These are phyloP conservation scores for Cordia subcordata DNA, from an alignment of 257 asterid genomes.

Conservation along the genomic window DNA sequence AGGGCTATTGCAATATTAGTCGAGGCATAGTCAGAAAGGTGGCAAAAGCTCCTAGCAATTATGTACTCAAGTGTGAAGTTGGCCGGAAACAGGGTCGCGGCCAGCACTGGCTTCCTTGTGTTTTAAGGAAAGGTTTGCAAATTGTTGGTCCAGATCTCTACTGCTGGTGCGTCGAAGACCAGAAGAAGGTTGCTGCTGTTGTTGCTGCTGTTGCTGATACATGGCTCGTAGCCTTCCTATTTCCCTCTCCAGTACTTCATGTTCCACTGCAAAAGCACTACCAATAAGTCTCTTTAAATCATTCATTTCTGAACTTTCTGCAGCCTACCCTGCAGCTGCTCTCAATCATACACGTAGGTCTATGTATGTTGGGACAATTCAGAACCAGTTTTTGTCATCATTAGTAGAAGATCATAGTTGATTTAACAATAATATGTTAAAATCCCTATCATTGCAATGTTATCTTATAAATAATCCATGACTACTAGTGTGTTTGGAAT, in stretches of 20 bases:
- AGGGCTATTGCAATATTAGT: not conserved
- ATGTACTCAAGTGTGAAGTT: conserved; percentile 51
- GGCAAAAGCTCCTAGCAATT: not conserved
- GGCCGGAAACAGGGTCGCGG: conserved; percentile 50
- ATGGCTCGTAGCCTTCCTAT: conserved; percentile 59
- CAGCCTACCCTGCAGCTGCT: not conserved
- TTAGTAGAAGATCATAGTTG: too few relatives aligned
- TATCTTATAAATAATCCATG: too few relatives aligned
- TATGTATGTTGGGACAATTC: too few relatives aligned
- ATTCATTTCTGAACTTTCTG: not conserved
- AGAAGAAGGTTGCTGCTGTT: conserved; percentile 35
- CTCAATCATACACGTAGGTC: too few relatives aligned
- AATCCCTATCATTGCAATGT: too few relatives aligned
- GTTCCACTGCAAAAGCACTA: conserved; percentile 69
- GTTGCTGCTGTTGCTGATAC: conserved; percentile 49
- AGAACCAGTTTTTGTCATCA: too few relatives aligned
- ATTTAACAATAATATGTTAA: too few relatives aligned
- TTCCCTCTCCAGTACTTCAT: conserved; percentile 89
- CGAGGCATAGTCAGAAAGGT: not conserved
- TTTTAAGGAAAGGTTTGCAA: conserved; percentile 71
- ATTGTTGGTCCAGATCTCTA: conserved; percentile 73
- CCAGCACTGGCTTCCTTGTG: conserved; percentile 51
- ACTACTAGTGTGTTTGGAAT: too few relatives aligned
- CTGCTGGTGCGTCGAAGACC: conserved; percentile 61
- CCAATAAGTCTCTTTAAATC: not conserved